These are phyloP conservation scores for Luffa aegyptiaca DNA, from an alignment of 306 rosid genomes.

Conservation along the genomic window DNA sequence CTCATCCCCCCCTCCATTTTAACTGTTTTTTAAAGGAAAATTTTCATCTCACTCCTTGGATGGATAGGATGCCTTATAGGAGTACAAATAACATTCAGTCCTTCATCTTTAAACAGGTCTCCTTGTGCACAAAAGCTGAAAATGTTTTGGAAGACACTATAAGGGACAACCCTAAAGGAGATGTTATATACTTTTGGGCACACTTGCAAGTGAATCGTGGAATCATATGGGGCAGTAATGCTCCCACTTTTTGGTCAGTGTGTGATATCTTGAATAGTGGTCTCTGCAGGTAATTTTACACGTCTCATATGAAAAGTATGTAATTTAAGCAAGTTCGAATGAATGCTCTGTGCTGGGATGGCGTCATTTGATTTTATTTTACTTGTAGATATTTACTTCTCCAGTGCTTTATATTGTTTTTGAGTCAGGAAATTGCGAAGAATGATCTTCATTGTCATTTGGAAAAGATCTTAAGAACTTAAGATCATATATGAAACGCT, in stretches of 20 bases:
- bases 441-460: not conserved
- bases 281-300: conserved; percentile 63
- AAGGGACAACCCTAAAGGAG: conserved; percentile 47
- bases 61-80: not conserved
- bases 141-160: conserved; percentile 57
- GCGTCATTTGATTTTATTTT: not conserved
- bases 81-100: not conserved
- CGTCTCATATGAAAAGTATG: not conserved
- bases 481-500: not conserved
- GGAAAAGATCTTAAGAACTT: not conserved
- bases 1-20: not conserved
- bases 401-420: not conserved
- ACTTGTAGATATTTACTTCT: not conserved
- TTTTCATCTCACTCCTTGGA: not conserved
- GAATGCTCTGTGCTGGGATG: not conserved
- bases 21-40: not conserved
- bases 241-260: conserved; percentile 79
- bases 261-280: conserved; percentile 93
- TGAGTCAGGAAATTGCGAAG: not conserved
- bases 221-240: conserved; percentile 36
- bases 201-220: conserved; percentile 49
- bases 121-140: conserved; percentile 61
- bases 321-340: not conserved
- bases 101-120: conserved; percentile 44
- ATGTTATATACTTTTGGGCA: conserved; percentile 85